Percentiles rank a stretch among this genome's conserved stretches.
These are phyloP conservation scores for Acacia crassicarpa DNA, from an alignment of 306 rosid species.

Conservation along the genomic window DNA sequence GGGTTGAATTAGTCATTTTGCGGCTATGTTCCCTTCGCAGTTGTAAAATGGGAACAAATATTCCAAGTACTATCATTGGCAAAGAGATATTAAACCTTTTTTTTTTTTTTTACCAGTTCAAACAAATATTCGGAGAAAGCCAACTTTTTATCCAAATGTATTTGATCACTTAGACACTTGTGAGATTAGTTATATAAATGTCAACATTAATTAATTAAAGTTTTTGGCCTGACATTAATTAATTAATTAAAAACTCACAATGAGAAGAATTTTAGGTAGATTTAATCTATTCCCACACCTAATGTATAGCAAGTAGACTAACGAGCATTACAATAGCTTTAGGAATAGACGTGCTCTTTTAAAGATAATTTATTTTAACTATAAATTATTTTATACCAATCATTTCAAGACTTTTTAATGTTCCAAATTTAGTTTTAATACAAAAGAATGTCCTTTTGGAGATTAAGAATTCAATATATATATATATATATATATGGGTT, in stretches of 20 bases:
- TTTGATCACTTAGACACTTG: background rate
- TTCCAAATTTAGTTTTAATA: background rate
- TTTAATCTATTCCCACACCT: background rate
- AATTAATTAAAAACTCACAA: background rate
- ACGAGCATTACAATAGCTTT: background rate
- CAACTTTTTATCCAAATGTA: background rate
- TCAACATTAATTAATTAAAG: background rate
- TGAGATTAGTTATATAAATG: background rate
- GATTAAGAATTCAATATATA: background rate
- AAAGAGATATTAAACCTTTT: background rate
- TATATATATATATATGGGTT: background rate
- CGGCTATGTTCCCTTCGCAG: background rate
- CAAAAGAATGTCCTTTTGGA: background rate
- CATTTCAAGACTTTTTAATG: background rate
- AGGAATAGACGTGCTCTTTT: background rate
- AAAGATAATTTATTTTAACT: background rate
- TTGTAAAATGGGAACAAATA: background rate
- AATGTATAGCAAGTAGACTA: background rate
- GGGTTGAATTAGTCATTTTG: background rate
- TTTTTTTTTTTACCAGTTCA: conserved; percentile 15
- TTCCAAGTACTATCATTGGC: background rate
- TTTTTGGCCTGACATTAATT: background rate
- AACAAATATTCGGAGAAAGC: background rate
- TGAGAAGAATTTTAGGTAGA: background rate
- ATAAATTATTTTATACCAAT: background rate